Evolutionary conservation across 257 asterid genomes (phyloP), one percentile per base, ranked within the genome.

Genomic region (Ophiorrhiza pumila): DNA sequence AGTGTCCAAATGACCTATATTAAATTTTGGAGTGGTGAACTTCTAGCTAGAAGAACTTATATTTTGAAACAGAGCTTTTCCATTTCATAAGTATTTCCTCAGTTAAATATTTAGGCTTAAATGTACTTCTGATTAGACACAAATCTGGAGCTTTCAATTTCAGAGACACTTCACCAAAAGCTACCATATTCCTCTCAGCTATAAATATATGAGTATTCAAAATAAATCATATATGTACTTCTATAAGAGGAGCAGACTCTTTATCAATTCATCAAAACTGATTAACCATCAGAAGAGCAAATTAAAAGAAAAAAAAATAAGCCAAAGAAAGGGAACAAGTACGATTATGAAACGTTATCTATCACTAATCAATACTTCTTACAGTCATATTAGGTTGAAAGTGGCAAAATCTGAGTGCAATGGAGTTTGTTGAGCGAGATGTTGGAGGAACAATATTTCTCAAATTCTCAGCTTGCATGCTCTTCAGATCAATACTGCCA

Each of bases 401-500:
- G 77, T 77, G 80, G 55, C 71, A 42, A 80, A 88, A 95, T 86
- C 88, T 87, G 90, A 95, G 92, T 71, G 93, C 96, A 75, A 92
- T 78, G 66, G 85, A 83, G 74, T 95, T 95, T 68, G 93, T 83
- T n/a, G 95, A 85, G 17, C 99, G 97, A 23, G 98, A 92, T 39
- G 85, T 83, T 71, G 91, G 87, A 59, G 96, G 89, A 63, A 91
- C 77, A 79, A 86, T 79, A 79, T 85, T 68, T 73, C 85, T 78
- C 45, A 87, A 78, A 80, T 92, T 85, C 83, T 85, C 98, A 64
- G 96, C 95, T 83, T 95, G 99, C 90, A 95, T 72, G 73, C 92
- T 87, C 91, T 90, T 92, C 87, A 92, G 83, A 85, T 95, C 90
- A 80, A 95, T 85, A 82, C 99, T 95, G 98, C 83, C 82, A 86